Evolutionary conservation across 768 basidiomycete genomes (phyloP), one percentile per base, ranked within the genome.

Genomic region (Aureoboletus auriporus): DNA sequence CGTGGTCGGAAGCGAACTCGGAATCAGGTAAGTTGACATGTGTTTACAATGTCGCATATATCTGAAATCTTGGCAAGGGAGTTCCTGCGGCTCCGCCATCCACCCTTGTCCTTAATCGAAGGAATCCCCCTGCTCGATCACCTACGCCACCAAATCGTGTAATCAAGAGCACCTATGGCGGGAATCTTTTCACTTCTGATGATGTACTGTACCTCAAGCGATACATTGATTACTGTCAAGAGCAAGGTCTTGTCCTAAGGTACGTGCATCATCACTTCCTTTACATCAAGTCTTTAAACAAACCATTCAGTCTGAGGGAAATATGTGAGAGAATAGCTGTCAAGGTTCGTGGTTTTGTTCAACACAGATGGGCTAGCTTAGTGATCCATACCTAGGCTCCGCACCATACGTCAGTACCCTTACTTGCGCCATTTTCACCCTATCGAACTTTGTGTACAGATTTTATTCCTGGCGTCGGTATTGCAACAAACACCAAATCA

Each of bases 391-490:
- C 26, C 1, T 55, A 89, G 85, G 89, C 90, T 26, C 89, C 90
- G 14, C 90, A 93, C 66, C 90, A 93, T 67, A 91, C 90, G 86
- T 89, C 71, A 58, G 82, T 53, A 35, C 5, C 6, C 12, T 9
- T 12, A 9, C 13, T 2, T 7, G 3, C 16, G 5, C 37, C 34
- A 9, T 16, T 12, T 38, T 26, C 39, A 27, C 26, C 12, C n/a
- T 17, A 26, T 48, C 41, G 27, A 44, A 50, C 35, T n/a, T 2
- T 17, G 17, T 37, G 33, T 44, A 17, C 46, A 91, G 89, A 10
- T 92, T 92, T 63, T 92, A 90, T 63, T 92, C 89, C 1, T 93
- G 90, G 90, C 79, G 90, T 35, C 80, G 90, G 38, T 93, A 92
- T 60, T 93, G 90, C 71, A 93, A 93, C 63, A 93, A 92, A 61